Evolutionary conservation across 2,329 filamentous ascomycete species (phyloP), one percentile per base, ranked within the genome.

Genomic region (Thielaviopsis punctulata): DNA sequence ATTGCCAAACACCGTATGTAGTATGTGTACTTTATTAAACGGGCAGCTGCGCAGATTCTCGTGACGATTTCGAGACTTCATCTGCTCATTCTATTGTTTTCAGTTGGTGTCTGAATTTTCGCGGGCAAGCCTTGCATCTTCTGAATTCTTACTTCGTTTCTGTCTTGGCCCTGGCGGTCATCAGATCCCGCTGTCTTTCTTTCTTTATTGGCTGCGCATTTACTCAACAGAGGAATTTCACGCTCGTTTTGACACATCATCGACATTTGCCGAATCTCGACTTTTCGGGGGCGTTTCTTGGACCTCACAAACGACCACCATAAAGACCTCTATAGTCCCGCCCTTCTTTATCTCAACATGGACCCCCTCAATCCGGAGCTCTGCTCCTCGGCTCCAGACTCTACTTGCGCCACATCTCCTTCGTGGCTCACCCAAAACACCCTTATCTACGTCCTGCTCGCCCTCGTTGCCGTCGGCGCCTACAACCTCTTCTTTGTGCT

Each of bases 401-500:
- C 19, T 3, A 13, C 43, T 48, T 57, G 54, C 48, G 41, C 45
- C 27, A 22, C 45, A 9, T 23, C 27, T 30, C 33, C 18, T 15
- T 52, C 41, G 30, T 50, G 19, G 39, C 39, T 48, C 10, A 39
- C 15, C 15, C 45, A 23, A 22, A 33, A 27, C 15, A 50, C 23
- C 2, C n/a, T 50, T n/a, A 27, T 55, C 22, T 52, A 52, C 19
- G 30, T 52, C 19, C 8, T 15, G 18, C 47, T 60, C 10, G 55
- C 46, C 1, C 23, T 58, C 10, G 24, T 30, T 18, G 51, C 51
- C 24, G 24, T 46, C 30, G 24, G 54, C 49, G 52, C 24, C 23
- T 36, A 45, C 52, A 25, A 52, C 39, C 21, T 45, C 3, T 39
- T 65, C 41, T 52, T 68, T 7, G 58, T 68, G 33, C 66, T 66